These are phyloP conservation scores for Hypocrella siamensis DNA, from an alignment of 2,329 filamentous ascomycete species.

Conservation along the genomic window DNA sequence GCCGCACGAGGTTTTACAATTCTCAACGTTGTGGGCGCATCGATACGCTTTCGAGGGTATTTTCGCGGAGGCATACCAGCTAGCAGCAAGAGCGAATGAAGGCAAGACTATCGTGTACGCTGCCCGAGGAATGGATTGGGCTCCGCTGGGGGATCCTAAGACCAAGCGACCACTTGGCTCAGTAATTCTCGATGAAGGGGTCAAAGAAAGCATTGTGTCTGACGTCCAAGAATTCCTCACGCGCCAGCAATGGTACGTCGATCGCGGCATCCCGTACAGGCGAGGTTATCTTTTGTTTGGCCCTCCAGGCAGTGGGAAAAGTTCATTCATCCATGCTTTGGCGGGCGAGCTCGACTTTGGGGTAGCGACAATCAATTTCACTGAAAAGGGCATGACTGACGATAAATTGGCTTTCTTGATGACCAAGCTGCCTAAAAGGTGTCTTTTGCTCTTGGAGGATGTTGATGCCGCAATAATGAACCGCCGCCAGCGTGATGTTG, in stretches of 20 bases:
- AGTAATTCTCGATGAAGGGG: slow-evolving; percentile 69
- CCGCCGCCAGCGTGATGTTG: slow-evolving; percentile 56
- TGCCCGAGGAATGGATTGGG: slow-evolving; percentile 72
- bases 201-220: slow-evolving; percentile 64
- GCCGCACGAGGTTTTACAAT: slow-evolving; percentile 84
- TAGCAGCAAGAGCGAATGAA: slow-evolving; percentile 67
- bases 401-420: slow-evolving; percentile 76
- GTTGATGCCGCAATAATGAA: slow-evolving; percentile 85
- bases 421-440: slow-evolving; percentile 69
- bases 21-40: slow-evolving; percentile 83
- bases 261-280: slow-evolving; percentile 87
- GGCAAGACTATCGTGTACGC: slow-evolving; percentile 91
- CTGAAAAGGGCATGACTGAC: slow-evolving; percentile 78
- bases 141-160: slow-evolving; percentile 66
- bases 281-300: slow-evolving; percentile 81
- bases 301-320: slow-evolving; percentile 83
- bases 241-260: slow-evolving; percentile 75
- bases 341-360: slow-evolving; percentile 87
- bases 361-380: slow-evolving; percentile 84
- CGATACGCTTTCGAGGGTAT: slow-evolving; percentile 81
- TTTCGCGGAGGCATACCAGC: slow-evolving; percentile 69
- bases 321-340: slow-evolving; percentile 87
- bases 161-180: slow-evolving; percentile 78
- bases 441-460: slow-evolving; percentile 73
- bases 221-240: slow-evolving; percentile 73